Conservation (phyloP, 805 yeast genomes). For the Cyberlindnera americana region DNA sequence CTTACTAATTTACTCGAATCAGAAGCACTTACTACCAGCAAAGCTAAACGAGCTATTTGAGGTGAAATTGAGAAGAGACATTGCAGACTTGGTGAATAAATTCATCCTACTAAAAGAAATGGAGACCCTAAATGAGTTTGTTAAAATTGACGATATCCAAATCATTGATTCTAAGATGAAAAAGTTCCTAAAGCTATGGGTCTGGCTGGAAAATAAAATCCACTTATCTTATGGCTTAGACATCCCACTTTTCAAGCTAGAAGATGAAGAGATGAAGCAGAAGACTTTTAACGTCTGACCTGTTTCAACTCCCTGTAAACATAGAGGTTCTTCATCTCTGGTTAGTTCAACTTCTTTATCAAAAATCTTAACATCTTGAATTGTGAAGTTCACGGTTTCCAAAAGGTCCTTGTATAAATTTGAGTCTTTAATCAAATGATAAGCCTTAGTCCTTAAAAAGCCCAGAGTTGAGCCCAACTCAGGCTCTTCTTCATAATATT, state of each 20-base stretch:
- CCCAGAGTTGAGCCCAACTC: constrained; percentile 68
- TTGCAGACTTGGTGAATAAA: constrained; percentile 69
- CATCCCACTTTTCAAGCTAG: constrained; percentile 26
- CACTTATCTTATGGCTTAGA: background rate
- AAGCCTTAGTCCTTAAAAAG: constrained; percentile 55
- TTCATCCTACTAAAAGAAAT: constrained; percentile 42
- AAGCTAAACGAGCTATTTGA: constrained; percentile 56
- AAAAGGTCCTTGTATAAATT: constrained; percentile 28
- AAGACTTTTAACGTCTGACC: constrained; percentile 43
- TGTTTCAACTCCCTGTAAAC: constrained; percentile 50
- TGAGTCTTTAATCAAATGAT: constrained; percentile 50
- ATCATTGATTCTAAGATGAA: constrained; percentile 38
- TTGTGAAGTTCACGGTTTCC: constrained; percentile 14
- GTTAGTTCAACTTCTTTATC: constrained; percentile 29
- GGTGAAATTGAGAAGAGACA: constrained; percentile 54
- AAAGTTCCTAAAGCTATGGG: constrained; percentile 57
- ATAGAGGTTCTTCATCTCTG: constrained; percentile 44
- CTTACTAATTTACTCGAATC: constrained; percentile 50
- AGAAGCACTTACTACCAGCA: constrained; percentile 40
- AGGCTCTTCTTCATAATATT: constrained; percentile 54
- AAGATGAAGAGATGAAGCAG: constrained; percentile 4
- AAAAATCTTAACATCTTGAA: constrained; percentile 35
- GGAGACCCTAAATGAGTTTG: constrained; percentile 16
- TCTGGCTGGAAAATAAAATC: constrained; percentile 54
- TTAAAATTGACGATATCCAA: too few species aligned